Evolutionary conservation across 306 rosid species (phyloP), one percentile per base, ranked within the genome.

Genomic region (Argentina anserina): DNA sequence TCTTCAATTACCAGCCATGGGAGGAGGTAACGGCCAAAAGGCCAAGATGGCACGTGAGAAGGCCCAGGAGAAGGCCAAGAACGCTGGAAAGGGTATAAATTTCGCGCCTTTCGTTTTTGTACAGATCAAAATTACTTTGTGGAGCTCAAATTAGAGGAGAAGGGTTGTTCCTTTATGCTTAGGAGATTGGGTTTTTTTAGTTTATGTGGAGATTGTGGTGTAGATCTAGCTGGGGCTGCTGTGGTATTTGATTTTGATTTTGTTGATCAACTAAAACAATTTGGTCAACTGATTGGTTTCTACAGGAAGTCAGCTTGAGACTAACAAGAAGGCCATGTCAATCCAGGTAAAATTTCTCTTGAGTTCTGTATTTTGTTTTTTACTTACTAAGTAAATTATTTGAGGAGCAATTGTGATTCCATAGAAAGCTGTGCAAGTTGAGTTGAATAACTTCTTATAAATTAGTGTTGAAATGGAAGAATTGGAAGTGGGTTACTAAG

Each of bases 1-100:
- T 55, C 12, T 64, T 72, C 34, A 67, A 78, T 64, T 13, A 2
- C 58, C 71, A 46, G 82, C 25, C 78, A 85, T 85, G 89, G 89
- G 87, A 15, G 89, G 89, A 67, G 89, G 89, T 77, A 85, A 85
- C 67, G 89, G 75, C 29, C 86, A 85, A 43, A 85, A 85, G 70
- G 28, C 89, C 34, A 85, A 75, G 80, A 85, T 82, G 89, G 89
- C 89, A 1, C 82, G 86, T 29, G 89, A 85, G 83, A 85, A 67
- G 78, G 80, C 80, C 84, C 28, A 55, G 83, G 86, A 85, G 83
- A 85, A 82, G 78, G 50, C 50, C 76, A 62, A 18, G 78, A 75
- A 52, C 6, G 77, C 77, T 25, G 75, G 64, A 64, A 82, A 82
- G 61, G 83, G 97, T 91, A 81, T 56, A 29, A 20, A 3, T 34